Evolutionary conservation across 768 basidiomycete species (phyloP), one percentile per base, ranked within the genome.

Genomic region (Kwoniella newhampshirensis): DNA sequence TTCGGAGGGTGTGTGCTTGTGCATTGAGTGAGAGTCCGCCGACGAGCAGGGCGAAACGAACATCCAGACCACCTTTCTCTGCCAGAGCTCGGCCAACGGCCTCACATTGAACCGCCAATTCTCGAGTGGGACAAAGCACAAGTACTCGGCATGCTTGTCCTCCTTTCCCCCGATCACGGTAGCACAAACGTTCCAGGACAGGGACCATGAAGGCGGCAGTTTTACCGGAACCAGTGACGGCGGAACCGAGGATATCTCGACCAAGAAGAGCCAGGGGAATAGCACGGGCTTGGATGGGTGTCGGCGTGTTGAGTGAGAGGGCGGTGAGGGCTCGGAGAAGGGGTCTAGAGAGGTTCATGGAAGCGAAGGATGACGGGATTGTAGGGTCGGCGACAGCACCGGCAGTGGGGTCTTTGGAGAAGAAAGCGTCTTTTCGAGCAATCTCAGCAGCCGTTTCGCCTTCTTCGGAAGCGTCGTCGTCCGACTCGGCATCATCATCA

Each of bases 121-220:
- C 96, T 71, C 96, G 83, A 3, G 96, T 99, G 2, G 96, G 96
- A 20, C 89, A 90, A 28, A 98, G 84, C 27, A 98, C 82, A 36
- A 99, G 83, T 73, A 96, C 97, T 51, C 96, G 81, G 60, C 71
- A 72, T 4, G 77, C 77, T 44, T 67, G 65, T 15, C 88, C 86
- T 62, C 86, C 87, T 73, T 86, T 89, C 17, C 89, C 87, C 63
- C 88, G 86, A 62, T 97, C 92, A 53, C 96, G 83, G 71, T 93
- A 98, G 51, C 93, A 77, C 27, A 99, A 80, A 55, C 96, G 87
- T 76, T 99, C 96, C n/a, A 80, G 77, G 78, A 93, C 87, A 37
- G 96, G 96, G 57, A 98, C 86, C 70, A 88, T 87, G 78, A 98
- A 99, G 1, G 96, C 96, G 9, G 91, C 94, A 1, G 96, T 99